Base-by-base conservation (phyloP, 2,329 filamentous ascomycete species). In the Hypoxylon sp. region DNA sequence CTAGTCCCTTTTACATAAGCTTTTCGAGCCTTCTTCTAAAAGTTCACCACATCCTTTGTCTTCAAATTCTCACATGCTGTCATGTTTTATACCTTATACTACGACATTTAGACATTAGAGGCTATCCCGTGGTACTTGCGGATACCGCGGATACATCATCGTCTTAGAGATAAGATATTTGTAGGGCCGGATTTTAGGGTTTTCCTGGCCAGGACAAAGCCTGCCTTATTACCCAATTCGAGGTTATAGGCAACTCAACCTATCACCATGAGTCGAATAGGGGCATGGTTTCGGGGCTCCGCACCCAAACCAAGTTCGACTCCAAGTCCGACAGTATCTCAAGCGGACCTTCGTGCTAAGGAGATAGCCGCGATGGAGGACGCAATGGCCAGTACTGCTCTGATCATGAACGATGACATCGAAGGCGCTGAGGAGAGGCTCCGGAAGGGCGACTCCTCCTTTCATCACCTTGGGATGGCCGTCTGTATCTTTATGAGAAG, bases 331-430 rank as follows among this genome's bases (percentile, higher is more conserved):
- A 72, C 76, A 15, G 57, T 65, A n/a, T 79, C 81, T 48, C 68
- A 74, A 68, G 58, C 74, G 3, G 77, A 80, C 35, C 76, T 79
- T 11, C 70, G 77, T 3, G 81, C 80, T 27, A 79, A 82, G 61
- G 86, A 89, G 75, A 81, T 85, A 68, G 80, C 81, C 46, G 83
- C 90, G 74, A 85, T 92, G 72, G 81, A 85, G 71, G 84, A 87
- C 72, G 89, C 88, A 70, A 86, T 91, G 82, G 79, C 76, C 78
- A 91, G 92, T 42, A 89, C 91, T 3, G 85, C 87, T 7, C 83
- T 92, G 63, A 93, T 97, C 73, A 91, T 97, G 85, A 91, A 96
- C 77, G 94, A 97, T 80, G 93, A 98, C 80, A 91, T 98, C 67
- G 92, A 93, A 37, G 90, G 88, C 42, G 96, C 96, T 5, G 93